Conservation (phyloP, 768 basidiomycete genomes). For the Naganishia kalamii region DNA sequence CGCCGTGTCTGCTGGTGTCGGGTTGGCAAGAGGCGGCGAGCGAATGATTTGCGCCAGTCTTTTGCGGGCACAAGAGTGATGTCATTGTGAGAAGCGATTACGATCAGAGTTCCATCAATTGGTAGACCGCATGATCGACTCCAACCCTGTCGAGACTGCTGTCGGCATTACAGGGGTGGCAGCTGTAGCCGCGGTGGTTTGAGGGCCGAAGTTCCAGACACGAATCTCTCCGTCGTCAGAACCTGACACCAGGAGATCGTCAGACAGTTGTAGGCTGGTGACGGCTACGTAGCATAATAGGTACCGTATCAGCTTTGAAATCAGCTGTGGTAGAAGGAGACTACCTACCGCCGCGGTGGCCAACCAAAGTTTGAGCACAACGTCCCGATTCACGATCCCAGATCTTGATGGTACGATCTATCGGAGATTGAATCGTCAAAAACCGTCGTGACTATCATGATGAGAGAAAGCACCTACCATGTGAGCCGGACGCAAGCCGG, state of each 20-base stretch:
- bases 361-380: slow-evolving; percentile 82
- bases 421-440: not conserved
- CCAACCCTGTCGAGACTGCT: not conserved
- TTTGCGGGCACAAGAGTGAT: too few species aligned
- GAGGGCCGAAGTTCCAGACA: slow-evolving; percentile 61
- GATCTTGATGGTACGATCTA: slow-evolving; percentile 55
- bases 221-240: slow-evolving; percentile 84
- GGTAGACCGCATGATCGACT: not conserved
- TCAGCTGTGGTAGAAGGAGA: not conserved
- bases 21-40: too few species aligned
- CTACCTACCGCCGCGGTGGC: slow-evolving; percentile 62
- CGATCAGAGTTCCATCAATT: too few species aligned
- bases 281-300: slow-evolving; percentile 54
- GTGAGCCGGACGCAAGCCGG: slow-evolving; percentile 83
- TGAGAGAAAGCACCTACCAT: slow-evolving; percentile 55
- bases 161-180: not conserved
- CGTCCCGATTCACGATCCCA: slow-evolving; percentile 87
- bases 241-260: slow-evolving; percentile 94
- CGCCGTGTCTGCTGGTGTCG: too few species aligned
- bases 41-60: too few species aligned
- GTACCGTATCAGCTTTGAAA: not conserved
- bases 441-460: slow-evolving; percentile 11
- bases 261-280: slow-evolving; percentile 78
- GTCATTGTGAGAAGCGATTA: too few species aligned
- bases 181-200: not conserved